Evolutionary conservation across 306 rosid species (phyloP), one percentile per base, ranked within the genome.

Genomic region (Ochetophila trinervis): DNA sequence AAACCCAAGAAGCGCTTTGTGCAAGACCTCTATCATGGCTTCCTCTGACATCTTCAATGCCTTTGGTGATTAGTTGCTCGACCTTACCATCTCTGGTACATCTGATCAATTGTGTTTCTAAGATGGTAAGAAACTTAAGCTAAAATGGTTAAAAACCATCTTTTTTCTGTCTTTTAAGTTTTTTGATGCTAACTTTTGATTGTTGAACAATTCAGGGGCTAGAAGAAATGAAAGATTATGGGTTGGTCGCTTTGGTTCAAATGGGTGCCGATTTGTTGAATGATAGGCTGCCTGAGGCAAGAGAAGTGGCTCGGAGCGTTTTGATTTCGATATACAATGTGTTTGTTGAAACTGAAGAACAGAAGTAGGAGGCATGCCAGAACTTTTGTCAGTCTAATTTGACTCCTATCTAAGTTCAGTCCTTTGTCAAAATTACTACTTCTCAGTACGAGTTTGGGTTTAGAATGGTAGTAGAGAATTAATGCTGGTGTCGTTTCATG

Each of bases 1-100:
- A 78, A 93, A 90, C 63, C 98, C 98, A 20, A 82, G 97, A 48
- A 93, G 98, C 73, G 97, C 98, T 67, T 47, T 93, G 20, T 75
- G 82, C 83, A 93, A 93, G 82, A 93, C 98, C 67, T 90, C 97
- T n/a, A 86, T 93, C 48, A 89, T 93, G 98, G 88, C 97, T 50
- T 78, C 97, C 21, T 77, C 88, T 49, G 98, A 89, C 67, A 70
- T 93, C 72, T 87, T 93, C 80, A 78, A 54, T 1, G 79, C 93
- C 30, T 93, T 77, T 68, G 93, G 96, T 23, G 89, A 93, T 72
- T 83, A 72, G 21, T 76, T 93, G 70, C 79, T 89, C 12, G 89
- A 89, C 17, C 66, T 91, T 2, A 68, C 79, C n/a, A 68, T 76
- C 14, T 80, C 90, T 35, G 83, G 72, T 49, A 85, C 95, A 16